Conservation (phyloP, 441 rosid species). For the Erodium moschatum region DNA sequence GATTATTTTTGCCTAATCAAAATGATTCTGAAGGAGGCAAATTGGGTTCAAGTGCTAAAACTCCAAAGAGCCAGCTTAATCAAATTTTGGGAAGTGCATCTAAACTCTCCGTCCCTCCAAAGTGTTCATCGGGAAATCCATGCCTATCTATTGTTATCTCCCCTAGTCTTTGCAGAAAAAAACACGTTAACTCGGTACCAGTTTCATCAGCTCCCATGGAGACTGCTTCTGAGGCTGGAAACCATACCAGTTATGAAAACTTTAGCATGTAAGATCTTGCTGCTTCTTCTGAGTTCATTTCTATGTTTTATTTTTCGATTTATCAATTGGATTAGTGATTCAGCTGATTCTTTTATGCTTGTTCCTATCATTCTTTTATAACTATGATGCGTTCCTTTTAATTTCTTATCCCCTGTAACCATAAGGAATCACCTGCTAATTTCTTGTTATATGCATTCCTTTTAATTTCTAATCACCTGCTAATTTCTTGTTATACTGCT, state of each 20-base stretch:
- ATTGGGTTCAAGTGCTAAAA: conserved; percentile 29
- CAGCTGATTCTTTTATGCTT: conserved; percentile 3
- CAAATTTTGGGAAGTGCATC: conserved; percentile 35
- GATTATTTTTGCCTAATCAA: conserved; percentile 60
- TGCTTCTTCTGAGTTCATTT: conserved; percentile 8
- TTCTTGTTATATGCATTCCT: no score
- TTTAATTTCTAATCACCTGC: no score
- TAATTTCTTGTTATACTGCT: background rate
- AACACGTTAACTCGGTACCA: conserved; percentile 29
- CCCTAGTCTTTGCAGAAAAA: conserved; percentile 44
- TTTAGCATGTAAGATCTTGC: conserved; percentile 49
- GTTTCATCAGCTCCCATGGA: conserved; percentile 36
- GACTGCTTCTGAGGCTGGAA: conserved; percentile 28
- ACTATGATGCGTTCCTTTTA: no score
- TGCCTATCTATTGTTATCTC: conserved; percentile 37
- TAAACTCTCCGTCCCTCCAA: conserved; percentile 36
- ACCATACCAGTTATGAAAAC: conserved; percentile 41
- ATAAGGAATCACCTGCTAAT: no score
- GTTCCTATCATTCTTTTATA: background rate
- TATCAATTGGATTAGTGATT: background rate
- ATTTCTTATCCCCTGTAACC: no score
- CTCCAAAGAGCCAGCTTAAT: conserved; percentile 43
- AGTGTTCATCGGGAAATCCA: conserved; percentile 43
- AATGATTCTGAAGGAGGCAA: conserved; percentile 34
- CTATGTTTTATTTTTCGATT: conserved; percentile 2